Evolutionary conservation across 2,329 filamentous ascomycete species (phyloP).

Genomic region (Trichoderma hamatum): DNA sequence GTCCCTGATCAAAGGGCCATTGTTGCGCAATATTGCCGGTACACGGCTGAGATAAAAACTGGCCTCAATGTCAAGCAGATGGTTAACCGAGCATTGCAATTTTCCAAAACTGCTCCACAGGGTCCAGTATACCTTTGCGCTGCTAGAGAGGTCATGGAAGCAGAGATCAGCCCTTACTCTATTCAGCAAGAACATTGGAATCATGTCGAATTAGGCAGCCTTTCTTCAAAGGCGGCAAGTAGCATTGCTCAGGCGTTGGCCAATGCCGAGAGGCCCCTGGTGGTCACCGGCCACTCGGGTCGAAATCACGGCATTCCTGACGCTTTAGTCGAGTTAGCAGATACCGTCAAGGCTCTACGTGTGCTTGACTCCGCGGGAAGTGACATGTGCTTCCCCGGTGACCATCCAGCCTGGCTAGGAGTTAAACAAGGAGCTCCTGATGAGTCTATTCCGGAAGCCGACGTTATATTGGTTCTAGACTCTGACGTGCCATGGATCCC

Average conservation of each 20-base stretch:
- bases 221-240: constrained; percentile 55
- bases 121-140: constrained; percentile 81
- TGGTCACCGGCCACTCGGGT: constrained; percentile 73
- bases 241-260: constrained; percentile 66
- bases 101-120: constrained; percentile 74
- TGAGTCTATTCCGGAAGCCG: constrained; percentile 72
- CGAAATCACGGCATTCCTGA: constrained; percentile 65
- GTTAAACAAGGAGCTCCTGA: constrained; percentile 75
- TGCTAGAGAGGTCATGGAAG: constrained; percentile 81
- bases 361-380: constrained; percentile 79
- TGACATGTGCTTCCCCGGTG: constrained; percentile 78
- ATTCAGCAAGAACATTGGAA: constrained; percentile 72
- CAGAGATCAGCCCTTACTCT: constrained; percentile 74
- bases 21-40: constrained; percentile 82
- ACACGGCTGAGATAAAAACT: constrained; percentile 79
- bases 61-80: constrained; percentile 87
- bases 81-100: constrained; percentile 81
- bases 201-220: constrained; percentile 66
- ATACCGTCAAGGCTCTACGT: constrained; percentile 67
- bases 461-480: constrained; percentile 82
- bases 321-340: constrained; percentile 67
- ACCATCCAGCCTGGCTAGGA: constrained; percentile 70
- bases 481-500: constrained; percentile 94
- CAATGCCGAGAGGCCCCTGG: constrained; percentile 64
- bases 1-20: constrained; percentile 82